A percentile compares a stretch with the other conserved stretches of the same genome.
phyloP scores from a whole-genome alignment of 2,329 filamentous ascomycete genomes.

The Stachybotrys chartarum region DNA sequence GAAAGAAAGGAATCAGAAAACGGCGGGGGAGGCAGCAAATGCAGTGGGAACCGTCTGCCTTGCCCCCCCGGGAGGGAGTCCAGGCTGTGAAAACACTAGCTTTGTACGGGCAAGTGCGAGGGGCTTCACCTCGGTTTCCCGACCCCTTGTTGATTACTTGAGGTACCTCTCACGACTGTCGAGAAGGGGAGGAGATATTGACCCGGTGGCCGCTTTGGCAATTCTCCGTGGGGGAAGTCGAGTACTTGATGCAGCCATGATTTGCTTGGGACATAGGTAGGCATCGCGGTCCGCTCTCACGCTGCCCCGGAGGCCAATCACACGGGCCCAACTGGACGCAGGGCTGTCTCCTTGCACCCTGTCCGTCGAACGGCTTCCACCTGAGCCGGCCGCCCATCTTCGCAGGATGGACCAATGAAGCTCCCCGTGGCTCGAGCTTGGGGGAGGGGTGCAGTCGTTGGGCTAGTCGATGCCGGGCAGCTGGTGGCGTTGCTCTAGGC shows the following conservation, averaged over 20 bases:
- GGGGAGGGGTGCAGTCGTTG: too few species aligned
- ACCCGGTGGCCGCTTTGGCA: neutral
- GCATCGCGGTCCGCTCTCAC: neutral
- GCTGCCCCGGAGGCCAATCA: neutral
- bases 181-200: too few species aligned
- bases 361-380: neutral
- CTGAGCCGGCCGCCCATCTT: neutral
- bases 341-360: neutral
- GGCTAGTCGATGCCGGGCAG: neutral
- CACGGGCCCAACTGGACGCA: neutral
- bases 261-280: neutral
- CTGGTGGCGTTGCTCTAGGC: neutral
- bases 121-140: too few species aligned
- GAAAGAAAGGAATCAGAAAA: too few species aligned
- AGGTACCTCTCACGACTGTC: too few species aligned
- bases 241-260: neutral
- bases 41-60: too few species aligned
- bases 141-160: neutral
- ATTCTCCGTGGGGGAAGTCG: neutral
- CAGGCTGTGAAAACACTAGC: too few species aligned
- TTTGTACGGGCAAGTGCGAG: neutral
- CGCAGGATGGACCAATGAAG: neutral
- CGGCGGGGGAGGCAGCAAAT: too few species aligned
- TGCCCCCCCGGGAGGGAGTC: too few species aligned
- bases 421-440: too few species aligned